Conservation (phyloP, 2,329 filamentous ascomycete genomes). For the Lecanicillium sp. region DNA sequence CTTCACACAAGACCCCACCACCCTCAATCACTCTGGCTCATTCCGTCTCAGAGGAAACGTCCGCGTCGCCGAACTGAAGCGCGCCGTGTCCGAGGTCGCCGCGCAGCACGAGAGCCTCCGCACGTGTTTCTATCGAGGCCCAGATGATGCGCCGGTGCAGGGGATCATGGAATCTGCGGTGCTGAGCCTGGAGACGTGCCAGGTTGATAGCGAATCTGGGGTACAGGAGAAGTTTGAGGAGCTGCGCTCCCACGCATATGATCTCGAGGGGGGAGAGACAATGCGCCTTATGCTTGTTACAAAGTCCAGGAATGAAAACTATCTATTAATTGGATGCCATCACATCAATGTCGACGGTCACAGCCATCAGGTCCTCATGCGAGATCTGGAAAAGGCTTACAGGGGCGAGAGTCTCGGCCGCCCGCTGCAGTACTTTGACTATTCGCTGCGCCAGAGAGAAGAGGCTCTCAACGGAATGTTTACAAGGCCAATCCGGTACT, state of each 20-base stretch:
- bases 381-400: slow-evolving; percentile 40
- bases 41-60: slow-evolving; percentile 29
- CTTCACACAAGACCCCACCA: slow-evolving; percentile 30
- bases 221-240: slow-evolving; percentile 26
- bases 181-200: slow-evolving; percentile 22
- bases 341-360: slow-evolving; percentile 47
- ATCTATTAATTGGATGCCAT: slow-evolving; percentile 38
- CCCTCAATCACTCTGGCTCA: slow-evolving; percentile 33
- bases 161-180: slow-evolving; percentile 20
- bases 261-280: slow-evolving; percentile 28
- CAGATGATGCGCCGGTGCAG: slow-evolving; percentile 18
- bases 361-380: slow-evolving; percentile 36
- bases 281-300: slow-evolving; percentile 29
- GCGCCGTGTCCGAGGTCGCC: slow-evolving; percentile 27
- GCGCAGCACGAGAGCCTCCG: slow-evolving; percentile 29
- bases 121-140: slow-evolving; percentile 23
- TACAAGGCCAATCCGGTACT: slow-evolving; percentile 28
- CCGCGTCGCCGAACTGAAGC: slow-evolving; percentile 22
- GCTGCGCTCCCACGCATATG: slow-evolving; percentile 25
- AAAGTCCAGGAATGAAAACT: slow-evolving; percentile 26
- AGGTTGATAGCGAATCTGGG: slow-evolving; percentile 18
- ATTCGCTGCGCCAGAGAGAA: slow-evolving; percentile 25
- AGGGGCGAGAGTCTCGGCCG: slow-evolving; percentile 20
- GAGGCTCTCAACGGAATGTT: slow-evolving; percentile 24
- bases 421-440: slow-evolving; percentile 29